Base-by-base conservation (phyloP, 805 yeast genomes). In the Babjeviella inositovora region DNA sequence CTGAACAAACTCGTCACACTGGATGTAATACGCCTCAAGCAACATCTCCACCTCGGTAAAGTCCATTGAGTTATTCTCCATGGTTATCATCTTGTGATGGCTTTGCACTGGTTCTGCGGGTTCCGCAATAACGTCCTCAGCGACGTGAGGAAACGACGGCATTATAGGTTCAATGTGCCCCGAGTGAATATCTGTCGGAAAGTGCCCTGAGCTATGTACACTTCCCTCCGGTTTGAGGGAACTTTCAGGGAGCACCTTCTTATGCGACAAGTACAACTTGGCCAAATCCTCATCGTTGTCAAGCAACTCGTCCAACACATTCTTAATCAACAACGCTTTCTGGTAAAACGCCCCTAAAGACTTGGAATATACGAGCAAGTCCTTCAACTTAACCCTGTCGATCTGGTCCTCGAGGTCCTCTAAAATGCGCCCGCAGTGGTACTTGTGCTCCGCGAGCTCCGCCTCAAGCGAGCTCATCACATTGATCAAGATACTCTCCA, bases 1-100 rank as follows among this genome's bases (percentile, higher is more conserved):
- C 45, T 85, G 96, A 5, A 84, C 95, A 34, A 77, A 71, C 50
- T 85, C 96, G 40, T 85, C 95, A 41, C 87, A 75, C 36, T 84
- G 95, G 28, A 77, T 75, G 46, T 80, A 84, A 47, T 85, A 85
- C 0, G 93, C 69, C 40, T 85, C 96, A 11, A 85, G 43, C 23
- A 85, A 55, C 73, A 84, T 75, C 45, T 85, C 96, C 11, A 81
- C 61, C 35, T 85, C 94, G 6, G 74, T 79, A 31, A 58, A 62
- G 38, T 64, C 66, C n/a, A n/a, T n/a, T n/a, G n/a, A n/a, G n/a
- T n/a, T n/a, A 2, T 31, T 33, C 15, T 20, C 15, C 6, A 8
- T 4, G 5, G 15, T 4, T 7, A 18, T 5, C 10, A 13, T 20
- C 15, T 11, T 20, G 15, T 11, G 13, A 13, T 18, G 17, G 13